Evolutionary conservation across 176 grass and related monocot species (phyloP), one percentile per base, ranked within the genome.

Genomic region (Tillandsia leiboldiana): DNA sequence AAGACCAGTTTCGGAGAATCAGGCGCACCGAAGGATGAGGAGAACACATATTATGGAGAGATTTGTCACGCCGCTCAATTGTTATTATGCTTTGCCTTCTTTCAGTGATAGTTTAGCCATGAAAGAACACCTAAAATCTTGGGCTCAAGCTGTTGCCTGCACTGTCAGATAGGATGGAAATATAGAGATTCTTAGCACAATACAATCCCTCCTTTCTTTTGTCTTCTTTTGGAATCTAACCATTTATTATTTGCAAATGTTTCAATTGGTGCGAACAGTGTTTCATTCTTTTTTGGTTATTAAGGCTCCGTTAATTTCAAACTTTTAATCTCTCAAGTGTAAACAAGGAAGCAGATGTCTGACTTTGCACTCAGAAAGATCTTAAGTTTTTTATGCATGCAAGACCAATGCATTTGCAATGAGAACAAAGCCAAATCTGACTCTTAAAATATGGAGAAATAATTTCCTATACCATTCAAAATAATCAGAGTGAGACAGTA

Each of bases 81-180:
- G 76, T 81, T 90, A 49, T 42, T 48, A 64, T 54, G 12, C n/a
- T 27, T 70, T 80, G 76, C 84, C 84, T 47, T 53, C 47, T n/a
- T 53, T 72, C 0, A 13, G 63, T 10, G 78, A 87, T 52, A 82
- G 82, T 11, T n/a, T 77, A 11, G 81, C 72, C 78, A 91, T 91
- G 88, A 87, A 78, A 78, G 72, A 50, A 26, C 88, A 87, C 17
- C 75, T 91, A 12, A 84, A 74, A 63, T 87, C 81, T n/a, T 87
- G 84, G 88, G 88, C 88, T 68, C 78, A 87, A 47, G 88, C 85
- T 2, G 78, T 91, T 57, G 88, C 81, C 63, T 85, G 81, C 51
- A 80, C 88, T 0, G 78, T 91, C 58, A 84, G 72, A 77, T 87
- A 23, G 68, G 77, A 73, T 11, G 15, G 2, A 53, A 2, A 3